These are phyloP conservation scores for Entomortierella beljakovae DNA, from an alignment of 192 early-diverging fungal species.

Conservation along the genomic window DNA sequence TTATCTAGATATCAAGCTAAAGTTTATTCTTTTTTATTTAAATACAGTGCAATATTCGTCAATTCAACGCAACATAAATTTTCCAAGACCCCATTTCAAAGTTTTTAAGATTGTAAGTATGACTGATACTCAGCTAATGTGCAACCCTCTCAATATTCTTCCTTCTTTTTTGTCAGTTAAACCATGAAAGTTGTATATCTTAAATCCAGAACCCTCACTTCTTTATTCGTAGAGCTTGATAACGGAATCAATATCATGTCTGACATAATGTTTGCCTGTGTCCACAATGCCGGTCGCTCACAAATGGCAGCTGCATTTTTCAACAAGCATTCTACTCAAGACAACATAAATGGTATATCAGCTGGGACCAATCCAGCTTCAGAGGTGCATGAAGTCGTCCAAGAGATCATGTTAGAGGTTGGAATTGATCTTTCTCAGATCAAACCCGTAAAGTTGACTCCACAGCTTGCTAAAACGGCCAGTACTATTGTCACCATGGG, in stretches of 20 bases:
- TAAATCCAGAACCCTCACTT: no score
- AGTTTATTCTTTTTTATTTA: no score
- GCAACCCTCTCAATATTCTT: no score
- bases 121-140: no score
- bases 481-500: slow-evolving; percentile 49
- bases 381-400: slow-evolving; percentile 34
- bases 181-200: no score
- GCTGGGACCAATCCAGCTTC: slow-evolving; percentile 46
- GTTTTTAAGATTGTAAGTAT: no score
- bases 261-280: slow-evolving; percentile 42
- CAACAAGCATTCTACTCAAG: slow-evolving; percentile 45
- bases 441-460: slow-evolving; percentile 41
- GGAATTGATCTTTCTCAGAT: slow-evolving; percentile 43
- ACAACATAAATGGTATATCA: slow-evolving; percentile 34
- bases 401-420: slow-evolving; percentile 37
- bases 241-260: slow-evolving; percentile 11
- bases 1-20: no score
- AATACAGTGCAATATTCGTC: no score
- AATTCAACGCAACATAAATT: no score
- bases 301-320: slow-evolving; percentile 50
- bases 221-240: no score
- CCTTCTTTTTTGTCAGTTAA: no score
- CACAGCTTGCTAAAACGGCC: slow-evolving; percentile 29
- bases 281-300: slow-evolving; percentile 38
- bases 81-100: no score